These are phyloP conservation scores for Strobilomyces echinocephalus DNA, from an alignment of 768 basidiomycete genomes.

Conservation along the genomic window DNA sequence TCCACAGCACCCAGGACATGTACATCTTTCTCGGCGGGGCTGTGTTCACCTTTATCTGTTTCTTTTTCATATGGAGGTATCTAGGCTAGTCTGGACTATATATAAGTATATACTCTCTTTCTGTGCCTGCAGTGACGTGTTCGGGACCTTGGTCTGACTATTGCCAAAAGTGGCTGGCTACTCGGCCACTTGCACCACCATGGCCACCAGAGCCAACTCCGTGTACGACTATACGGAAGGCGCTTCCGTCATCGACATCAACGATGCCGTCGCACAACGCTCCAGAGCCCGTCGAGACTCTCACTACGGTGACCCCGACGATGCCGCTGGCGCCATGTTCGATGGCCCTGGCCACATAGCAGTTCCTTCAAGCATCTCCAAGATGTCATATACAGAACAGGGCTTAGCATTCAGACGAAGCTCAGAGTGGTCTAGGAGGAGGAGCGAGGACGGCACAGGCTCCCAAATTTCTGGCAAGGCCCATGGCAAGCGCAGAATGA, in stretches of 20 bases:
- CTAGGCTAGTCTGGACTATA: conserved; percentile 46
- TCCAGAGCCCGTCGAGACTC: conserved; percentile 63
- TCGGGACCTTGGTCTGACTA: not conserved
- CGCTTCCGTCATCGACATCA: conserved; percentile 72
- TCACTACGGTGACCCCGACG: conserved; percentile 46
- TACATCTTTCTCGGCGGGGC: conserved; percentile 89
- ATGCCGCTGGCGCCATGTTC: conserved; percentile 66
- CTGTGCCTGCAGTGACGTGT: conserved; percentile 3
- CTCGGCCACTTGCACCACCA: not conserved
- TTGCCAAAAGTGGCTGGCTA: conserved; percentile 12
- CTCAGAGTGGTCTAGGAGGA: conserved; percentile 50
- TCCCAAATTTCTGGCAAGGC: conserved; percentile 28
- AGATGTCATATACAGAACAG: conserved; percentile 63
- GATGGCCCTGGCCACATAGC: conserved; percentile 62
- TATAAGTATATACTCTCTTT: not conserved
- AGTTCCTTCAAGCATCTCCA: conserved; percentile 75
- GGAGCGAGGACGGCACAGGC: conserved; percentile 41
- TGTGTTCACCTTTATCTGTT: conserved; percentile 85
- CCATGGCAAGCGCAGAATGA: conserved; percentile 39
- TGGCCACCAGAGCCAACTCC: conserved; percentile 17
- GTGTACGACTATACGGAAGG: conserved; percentile 79
- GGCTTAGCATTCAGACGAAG: conserved; percentile 44
- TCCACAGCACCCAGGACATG: conserved; percentile 82
- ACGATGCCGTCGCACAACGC: conserved; percentile 49
- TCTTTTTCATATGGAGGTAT: conserved; percentile 90